These are phyloP conservation scores for Cercospora citrullina DNA, from an alignment of 2,329 filamentous ascomycete genomes.

Conservation along the genomic window DNA sequence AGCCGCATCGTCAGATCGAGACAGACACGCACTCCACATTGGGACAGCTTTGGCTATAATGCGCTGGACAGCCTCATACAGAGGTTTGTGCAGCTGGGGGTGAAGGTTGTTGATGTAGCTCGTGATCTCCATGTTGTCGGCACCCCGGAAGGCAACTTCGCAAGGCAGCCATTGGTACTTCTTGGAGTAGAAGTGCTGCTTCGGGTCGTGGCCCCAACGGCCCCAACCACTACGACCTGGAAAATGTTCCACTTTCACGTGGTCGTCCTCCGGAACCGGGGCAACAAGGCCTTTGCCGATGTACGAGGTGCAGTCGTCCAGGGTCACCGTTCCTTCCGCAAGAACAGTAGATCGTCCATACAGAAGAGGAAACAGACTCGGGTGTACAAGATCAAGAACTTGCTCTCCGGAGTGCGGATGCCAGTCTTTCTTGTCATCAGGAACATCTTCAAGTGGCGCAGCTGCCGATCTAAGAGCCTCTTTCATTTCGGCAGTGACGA, in stretches of 20 bases:
- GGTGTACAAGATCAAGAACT: conserved; percentile 64
- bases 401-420: conserved; percentile 59
- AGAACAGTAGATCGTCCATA: conserved; percentile 53
- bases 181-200: conserved; percentile 24
- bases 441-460: conserved; percentile 51
- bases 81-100: conserved; percentile 23
- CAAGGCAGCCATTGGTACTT: conserved; percentile 37
- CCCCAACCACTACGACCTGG: conserved; percentile 2
- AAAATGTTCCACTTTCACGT: conserved; percentile 13
- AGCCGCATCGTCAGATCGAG: conserved; percentile 1
- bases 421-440: conserved; percentile 51
- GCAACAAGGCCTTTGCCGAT: conserved; percentile 37
- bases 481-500: conserved; percentile 43
- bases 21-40: conserved; percentile 33
- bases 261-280: conserved; percentile 16
- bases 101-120: conserved; percentile 40
- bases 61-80: conserved; percentile 33
- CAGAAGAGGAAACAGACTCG: conserved; percentile 62
- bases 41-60: conserved; percentile 32
- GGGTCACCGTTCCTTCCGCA: conserved; percentile 31
- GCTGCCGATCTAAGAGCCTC: conserved; percentile 49
- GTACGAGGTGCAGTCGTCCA: conserved; percentile 37
- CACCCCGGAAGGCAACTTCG: conserved; percentile 26
- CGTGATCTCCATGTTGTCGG: conserved; percentile 25
- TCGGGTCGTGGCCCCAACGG: neutral